These are phyloP conservation scores for Diplosphaera chodatii DNA, from an alignment of 139 green algal genomes.

Conservation along the genomic window DNA sequence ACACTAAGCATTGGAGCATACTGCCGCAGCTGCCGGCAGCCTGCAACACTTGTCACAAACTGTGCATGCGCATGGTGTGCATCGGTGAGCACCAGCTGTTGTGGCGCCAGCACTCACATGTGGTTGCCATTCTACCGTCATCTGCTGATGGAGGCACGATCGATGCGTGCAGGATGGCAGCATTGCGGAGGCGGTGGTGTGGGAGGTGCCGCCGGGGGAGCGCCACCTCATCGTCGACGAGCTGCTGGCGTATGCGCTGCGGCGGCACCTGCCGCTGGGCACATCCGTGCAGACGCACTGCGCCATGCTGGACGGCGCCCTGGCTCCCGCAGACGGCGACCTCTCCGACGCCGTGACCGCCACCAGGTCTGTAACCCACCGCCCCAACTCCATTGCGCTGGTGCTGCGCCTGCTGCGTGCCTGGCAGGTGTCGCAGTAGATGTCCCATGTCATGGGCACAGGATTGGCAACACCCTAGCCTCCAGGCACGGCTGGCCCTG, in stretches of 20 bases:
- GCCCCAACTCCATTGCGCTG: too few relatives aligned
- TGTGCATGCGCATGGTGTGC: neutral
- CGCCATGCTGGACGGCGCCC: constrained; percentile 35
- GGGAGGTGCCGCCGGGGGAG: constrained; percentile 35
- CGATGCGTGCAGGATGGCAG: constrained; percentile 47
- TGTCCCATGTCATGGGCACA: too few relatives aligned
- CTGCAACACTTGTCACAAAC: too few relatives aligned
- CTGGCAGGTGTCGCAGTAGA: too few relatives aligned
- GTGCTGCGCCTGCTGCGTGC: too few relatives aligned
- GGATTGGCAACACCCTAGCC: too few relatives aligned
- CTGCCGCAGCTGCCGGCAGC: too few relatives aligned
- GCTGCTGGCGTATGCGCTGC: constrained; percentile 36
- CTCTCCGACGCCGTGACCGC: neutral
- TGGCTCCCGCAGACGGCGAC: constrained; percentile 14
- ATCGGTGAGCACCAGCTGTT: neutral
- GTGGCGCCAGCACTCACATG: neutral
- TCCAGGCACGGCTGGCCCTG: too few relatives aligned
- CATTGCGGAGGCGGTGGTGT: constrained; percentile 72
- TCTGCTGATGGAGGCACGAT: too few relatives aligned
- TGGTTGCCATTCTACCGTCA: too few relatives aligned
- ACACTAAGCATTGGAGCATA: too few relatives aligned
- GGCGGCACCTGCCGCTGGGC: constrained; percentile 42
- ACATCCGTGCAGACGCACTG: constrained; percentile 20
- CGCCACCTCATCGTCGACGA: constrained; percentile 51
- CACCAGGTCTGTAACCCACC: constrained; percentile 10